Evolutionary conservation across 768 basidiomycete species (phyloP).

Genomic region (Steccherinum ochraceum): DNA sequence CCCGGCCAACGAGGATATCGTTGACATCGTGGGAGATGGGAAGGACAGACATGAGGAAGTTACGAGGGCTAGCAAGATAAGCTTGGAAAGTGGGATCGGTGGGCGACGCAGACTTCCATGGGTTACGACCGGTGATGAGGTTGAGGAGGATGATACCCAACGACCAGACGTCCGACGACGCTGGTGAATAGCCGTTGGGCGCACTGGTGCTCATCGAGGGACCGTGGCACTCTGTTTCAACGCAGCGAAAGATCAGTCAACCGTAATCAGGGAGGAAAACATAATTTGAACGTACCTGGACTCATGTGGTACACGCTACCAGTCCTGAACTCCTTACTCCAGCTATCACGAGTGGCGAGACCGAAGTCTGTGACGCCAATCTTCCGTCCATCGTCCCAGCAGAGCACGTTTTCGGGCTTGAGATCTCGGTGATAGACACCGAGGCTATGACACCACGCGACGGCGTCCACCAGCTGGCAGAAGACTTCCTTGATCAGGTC

Average conservation of each 20-base stretch:
- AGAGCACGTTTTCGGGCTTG: conserved; percentile 95
- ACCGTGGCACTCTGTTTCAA: conserved; percentile 75
- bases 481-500: conserved; percentile 84
- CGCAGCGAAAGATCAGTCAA: conserved; percentile 5
- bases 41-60: conserved; percentile 66
- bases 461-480: conserved; percentile 88
- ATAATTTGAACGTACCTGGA: conserved; percentile 60
- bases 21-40: conserved; percentile 32
- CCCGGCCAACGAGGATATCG: conserved; percentile 20
- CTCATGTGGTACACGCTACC: conserved; percentile 99
- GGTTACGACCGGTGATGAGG: conserved; percentile 89
- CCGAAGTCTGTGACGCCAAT: conserved; percentile 95
- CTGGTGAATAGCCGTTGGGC: conserved; percentile 70
- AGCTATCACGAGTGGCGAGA: conserved; percentile 80
- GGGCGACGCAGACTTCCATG: conserved; percentile 84
- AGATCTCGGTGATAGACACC: conserved; percentile 96
- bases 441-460: conserved; percentile 86
- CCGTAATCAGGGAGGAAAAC: conserved; percentile 5
- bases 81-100: conserved; percentile 88
- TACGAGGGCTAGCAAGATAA: conserved; percentile 67
- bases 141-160: conserved; percentile 95
- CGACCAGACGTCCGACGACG: conserved; percentile 93
- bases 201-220: conserved; percentile 19
- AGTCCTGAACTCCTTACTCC: conserved; percentile 85
- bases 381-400: conserved; percentile 58